These are phyloP conservation scores for Medicago truncatula DNA, from an alignment of 306 rosid species.

Conservation along the genomic window MtrunA17r5.0-ANR NC_053046.1:37347001-37347500, in stretches of 20 bases:
- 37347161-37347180: not conserved
- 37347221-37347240: not conserved
- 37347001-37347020: not conserved
- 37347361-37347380: constrained; percentile 12
- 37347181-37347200: not conserved
- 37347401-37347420: too few species aligned
- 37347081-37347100: not conserved
- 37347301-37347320: constrained; percentile 8
- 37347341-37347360: constrained; percentile 9
- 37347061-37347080: not conserved
- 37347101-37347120: too few species aligned
- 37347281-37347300: constrained; percentile 4
- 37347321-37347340: not conserved
- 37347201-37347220: not conserved
- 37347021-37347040: constrained; percentile 10
- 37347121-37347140: too few species aligned
- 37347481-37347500: too few species aligned
- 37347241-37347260: not conserved
- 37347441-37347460: too few species aligned
- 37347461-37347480: too few species aligned
- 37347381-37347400: not conserved
- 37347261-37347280: not conserved
- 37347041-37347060: not conserved
- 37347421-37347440: too few species aligned
- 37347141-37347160: too few species aligned